phyloP scores from a whole-genome alignment of 345 rosid genomes.

The Alliaria petiolata region DNA sequence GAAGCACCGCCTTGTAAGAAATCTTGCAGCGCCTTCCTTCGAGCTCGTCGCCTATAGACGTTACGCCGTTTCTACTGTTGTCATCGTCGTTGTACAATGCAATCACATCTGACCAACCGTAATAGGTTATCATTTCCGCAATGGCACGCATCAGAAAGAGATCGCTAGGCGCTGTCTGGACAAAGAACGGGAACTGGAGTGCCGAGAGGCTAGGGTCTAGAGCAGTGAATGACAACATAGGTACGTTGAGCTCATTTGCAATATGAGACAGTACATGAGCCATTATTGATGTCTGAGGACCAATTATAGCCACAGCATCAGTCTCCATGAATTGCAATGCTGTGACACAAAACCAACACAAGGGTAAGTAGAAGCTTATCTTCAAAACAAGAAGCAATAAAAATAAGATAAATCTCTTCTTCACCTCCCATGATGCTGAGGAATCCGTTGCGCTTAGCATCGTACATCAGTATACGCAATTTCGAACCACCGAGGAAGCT shows the following conservation, averaged over 20 bases:
- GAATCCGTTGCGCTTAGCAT: conserved; percentile 66
- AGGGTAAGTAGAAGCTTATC: neutral
- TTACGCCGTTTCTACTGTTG: conserved; percentile 68
- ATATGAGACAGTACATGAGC: conserved; percentile 86
- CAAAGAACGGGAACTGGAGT: conserved; percentile 84
- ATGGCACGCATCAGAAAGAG: conserved; percentile 77
- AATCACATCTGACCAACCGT: conserved; percentile 65
- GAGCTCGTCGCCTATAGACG: conserved; percentile 60
- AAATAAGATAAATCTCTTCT: neutral
- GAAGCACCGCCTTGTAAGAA: conserved; percentile 68
- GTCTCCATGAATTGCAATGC: conserved; percentile 86
- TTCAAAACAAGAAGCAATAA: conserved; percentile 5
- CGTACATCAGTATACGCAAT: conserved; percentile 43
- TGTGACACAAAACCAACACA: conserved; percentile 26
- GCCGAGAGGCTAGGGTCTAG: conserved; percentile 75
- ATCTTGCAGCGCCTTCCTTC: conserved; percentile 64
- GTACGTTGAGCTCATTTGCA: conserved; percentile 74
- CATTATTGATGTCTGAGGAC: conserved; percentile 75
- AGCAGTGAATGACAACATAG: conserved; percentile 78
- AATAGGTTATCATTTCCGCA: conserved; percentile 67
- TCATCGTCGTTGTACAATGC: conserved; percentile 77
- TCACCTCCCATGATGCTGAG: conserved; percentile 67
- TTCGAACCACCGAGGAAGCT: conserved; percentile 56
- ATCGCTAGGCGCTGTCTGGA: conserved; percentile 91
- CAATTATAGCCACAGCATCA: conserved; percentile 83